A percentile compares a stretch with the other conserved stretches of the same genome.
Conservation (phyloP, 257 asterid genomes). For the Solanum corneliomulleri region DNA sequence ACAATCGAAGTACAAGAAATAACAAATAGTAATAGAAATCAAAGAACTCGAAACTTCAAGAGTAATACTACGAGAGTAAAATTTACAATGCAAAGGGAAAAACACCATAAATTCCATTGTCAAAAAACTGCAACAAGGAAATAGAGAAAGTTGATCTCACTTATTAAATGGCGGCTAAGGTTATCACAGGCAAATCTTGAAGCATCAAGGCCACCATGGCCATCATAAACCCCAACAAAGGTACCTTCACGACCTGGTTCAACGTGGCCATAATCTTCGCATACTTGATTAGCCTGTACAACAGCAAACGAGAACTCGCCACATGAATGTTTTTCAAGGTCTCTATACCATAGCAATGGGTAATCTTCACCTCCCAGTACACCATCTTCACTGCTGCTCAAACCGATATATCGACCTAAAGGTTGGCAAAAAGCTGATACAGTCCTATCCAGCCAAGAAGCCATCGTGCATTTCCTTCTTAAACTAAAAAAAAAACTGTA, state of each 20-base stretch:
- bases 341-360: constrained; percentile 55
- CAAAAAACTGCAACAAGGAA: not conserved
- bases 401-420: constrained; percentile 64
- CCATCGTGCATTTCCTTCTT: constrained; percentile 70
- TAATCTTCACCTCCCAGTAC: constrained; percentile 43
- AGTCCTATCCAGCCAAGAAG: constrained; percentile 51
- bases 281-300: constrained; percentile 55
- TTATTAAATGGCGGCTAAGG: constrained; percentile 40
- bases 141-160: constrained; percentile 21
- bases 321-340: constrained; percentile 65
- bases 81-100: not conserved
- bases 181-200: constrained; percentile 44
- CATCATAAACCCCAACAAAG: constrained; percentile 76
- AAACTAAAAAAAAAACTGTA: not conserved
- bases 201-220: constrained; percentile 82
- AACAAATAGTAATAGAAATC: not conserved
- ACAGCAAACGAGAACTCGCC: constrained; percentile 73
- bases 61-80: not conserved
- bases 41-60: not conserved
- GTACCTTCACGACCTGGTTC: constrained; percentile 56
- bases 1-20: not conserved
- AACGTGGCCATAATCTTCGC: constrained; percentile 78
- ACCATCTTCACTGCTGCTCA: constrained; percentile 57
- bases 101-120: not conserved
- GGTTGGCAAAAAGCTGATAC: constrained; percentile 50